Conservation (phyloP, 768 basidiomycete species). For the Kwoniella bestiolae region DNA sequence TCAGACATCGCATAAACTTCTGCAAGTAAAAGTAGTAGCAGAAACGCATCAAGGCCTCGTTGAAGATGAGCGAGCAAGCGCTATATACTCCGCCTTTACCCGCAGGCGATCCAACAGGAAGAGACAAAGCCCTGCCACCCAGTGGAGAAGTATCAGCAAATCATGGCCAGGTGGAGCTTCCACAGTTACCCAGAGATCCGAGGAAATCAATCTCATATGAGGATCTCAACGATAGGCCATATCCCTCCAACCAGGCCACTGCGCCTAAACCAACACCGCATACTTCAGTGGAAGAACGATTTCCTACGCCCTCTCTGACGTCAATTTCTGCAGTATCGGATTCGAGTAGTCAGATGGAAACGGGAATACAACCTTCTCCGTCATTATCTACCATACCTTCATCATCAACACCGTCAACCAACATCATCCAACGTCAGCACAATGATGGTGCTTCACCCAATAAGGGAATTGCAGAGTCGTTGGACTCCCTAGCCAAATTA, state of each 20-base stretch:
- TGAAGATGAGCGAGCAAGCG: background rate
- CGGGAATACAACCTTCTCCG: background rate
- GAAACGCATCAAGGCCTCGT: no score
- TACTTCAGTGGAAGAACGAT: background rate
- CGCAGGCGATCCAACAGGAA: background rate
- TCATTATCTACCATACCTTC: background rate
- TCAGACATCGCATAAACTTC: no score
- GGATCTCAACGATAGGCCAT: no score
- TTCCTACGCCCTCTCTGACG: background rate
- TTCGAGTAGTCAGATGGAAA: background rate
- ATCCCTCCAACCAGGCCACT: no score
- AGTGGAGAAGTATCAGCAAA: no score
- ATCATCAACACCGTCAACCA: background rate
- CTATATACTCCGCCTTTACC: background rate
- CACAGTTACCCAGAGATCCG: background rate
- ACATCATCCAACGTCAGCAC: no score
- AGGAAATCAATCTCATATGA: background rate
- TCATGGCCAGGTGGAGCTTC: no score
- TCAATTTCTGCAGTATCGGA: background rate
- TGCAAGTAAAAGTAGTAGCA: no score
- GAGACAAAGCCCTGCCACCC: background rate
- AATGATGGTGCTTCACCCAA: background rate
- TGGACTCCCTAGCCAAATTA: constrained; percentile 27
- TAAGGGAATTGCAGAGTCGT: background rate
- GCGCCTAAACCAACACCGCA: background rate